phyloP scores from a whole-genome alignment of 2,329 filamentous ascomycete species.

The Chrysoporthe puriensis region DNA sequence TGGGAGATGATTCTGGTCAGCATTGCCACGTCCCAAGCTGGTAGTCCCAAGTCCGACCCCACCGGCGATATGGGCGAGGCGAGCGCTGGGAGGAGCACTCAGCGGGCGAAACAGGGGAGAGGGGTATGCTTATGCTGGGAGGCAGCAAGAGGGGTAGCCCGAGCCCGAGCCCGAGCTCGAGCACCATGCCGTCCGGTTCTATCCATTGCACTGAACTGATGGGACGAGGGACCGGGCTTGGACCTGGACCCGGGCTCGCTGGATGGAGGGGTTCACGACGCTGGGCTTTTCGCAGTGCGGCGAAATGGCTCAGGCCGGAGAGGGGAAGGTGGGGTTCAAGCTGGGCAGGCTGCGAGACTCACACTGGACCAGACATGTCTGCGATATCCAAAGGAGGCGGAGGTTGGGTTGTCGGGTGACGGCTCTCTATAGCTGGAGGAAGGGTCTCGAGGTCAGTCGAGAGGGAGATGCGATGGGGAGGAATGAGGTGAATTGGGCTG shows the following conservation, averaged over 20 bases:
- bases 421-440: slow-evolving; percentile 18
- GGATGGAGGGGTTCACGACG: slow-evolving; percentile 26
- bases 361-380: slow-evolving; percentile 70
- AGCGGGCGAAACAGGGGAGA: slow-evolving; percentile 36
- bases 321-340: slow-evolving; percentile 38
- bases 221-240: not conserved
- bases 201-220: not conserved
- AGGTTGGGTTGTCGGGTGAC: slow-evolving; percentile 13
- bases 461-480: slow-evolving; percentile 13
- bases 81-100: slow-evolving; percentile 62
- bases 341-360: slow-evolving; percentile 47
- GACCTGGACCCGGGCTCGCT: not conserved
- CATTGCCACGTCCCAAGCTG: slow-evolving; percentile 47
- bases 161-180: slow-evolving; percentile 5
- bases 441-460: slow-evolving; percentile 25
- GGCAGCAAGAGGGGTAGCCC: slow-evolving; percentile 8
- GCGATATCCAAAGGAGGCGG: slow-evolving; percentile 33
- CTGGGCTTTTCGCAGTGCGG: slow-evolving; percentile 30
- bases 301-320: slow-evolving; percentile 35
- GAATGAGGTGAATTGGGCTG: slow-evolving; percentile 17
- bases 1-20: slow-evolving; percentile 54
- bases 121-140: slow-evolving; percentile 22
- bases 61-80: slow-evolving; percentile 74
- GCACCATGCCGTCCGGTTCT: not conserved
- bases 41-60: slow-evolving; percentile 49